Base-by-base conservation (phyloP, 352 stramenopile genomes). In the Phytophthora litchii region DNA sequence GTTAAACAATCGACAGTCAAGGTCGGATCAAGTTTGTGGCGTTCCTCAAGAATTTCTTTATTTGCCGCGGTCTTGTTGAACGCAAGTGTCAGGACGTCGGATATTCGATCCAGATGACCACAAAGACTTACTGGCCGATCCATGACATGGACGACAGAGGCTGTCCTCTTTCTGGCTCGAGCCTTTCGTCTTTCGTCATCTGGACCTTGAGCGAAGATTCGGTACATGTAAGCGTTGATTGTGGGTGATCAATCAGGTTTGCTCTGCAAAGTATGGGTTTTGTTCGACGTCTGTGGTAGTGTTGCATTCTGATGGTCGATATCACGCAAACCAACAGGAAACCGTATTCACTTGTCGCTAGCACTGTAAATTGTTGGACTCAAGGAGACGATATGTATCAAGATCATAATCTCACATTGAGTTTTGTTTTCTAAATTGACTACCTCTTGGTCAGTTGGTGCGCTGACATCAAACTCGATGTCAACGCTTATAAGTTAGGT, bases 401-500 rank as follows among this genome's bases (percentile, higher is more conserved):
- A 37, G 56, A 37, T 50, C 51, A 67, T 61, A 60, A 34, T 52
- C 29, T 49, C 42, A 4, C 16, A 27, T 38, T 50, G 42, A 65
- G 32, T 43, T 52, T 44, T 38, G 29, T 41, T 48, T 44, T 37
- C 44, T 47, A 47, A 23, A 45, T 35, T 40, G 46, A 42, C 52
- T 44, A 21, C 21, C 44, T 51, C 16, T 60, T 17, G 54, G 40
- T 36, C 16, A 36, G 54, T 61, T 37, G 27, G 17, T 45, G 60
- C 51, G 58, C 19, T 54, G 45, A 14, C 54, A 35, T 54, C 52
- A 9, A 48, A 12, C 8, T 48, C 4, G 40, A 59, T 27, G 41
- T 27, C 41, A 37, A 36, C 65, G 52, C 41, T 74, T 74, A 74
- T 74, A 74, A 74, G 17, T 74, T 70, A 74, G 16, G 27, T 58